Percentiles rank a stretch among this genome's conserved stretches.
Conservation (phyloP, 73 alveolate genomes). For the Uronychia setigera region DNA sequence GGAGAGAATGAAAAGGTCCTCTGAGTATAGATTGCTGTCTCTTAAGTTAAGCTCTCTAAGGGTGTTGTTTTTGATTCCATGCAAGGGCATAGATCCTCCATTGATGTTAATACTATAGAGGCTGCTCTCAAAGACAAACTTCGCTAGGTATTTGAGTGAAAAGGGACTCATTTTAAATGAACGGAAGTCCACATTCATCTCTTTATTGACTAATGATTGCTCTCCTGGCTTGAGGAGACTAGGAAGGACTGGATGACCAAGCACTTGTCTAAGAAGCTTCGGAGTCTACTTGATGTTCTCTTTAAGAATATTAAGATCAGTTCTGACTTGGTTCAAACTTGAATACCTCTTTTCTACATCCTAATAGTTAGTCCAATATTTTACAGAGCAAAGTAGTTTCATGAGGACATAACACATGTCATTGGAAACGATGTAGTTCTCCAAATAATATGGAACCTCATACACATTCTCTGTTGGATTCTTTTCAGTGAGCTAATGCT, state of each 20-base stretch:
- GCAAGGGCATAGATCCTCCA: constrained; percentile 64
- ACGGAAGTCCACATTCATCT: constrained; percentile 23
- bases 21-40: constrained; percentile 44
- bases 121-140: constrained; percentile 48
- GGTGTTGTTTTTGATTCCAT: constrained; percentile 14
- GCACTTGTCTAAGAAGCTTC: constrained; percentile 33
- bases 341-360: constrained; percentile 39
- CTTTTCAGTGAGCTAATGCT: constrained; percentile 39
- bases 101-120: constrained; percentile 39
- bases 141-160: constrained; percentile 60
- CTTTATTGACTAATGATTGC: background rate
- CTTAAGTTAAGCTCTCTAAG: constrained; percentile 38
- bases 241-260: constrained; percentile 68
- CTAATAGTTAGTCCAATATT: constrained; percentile 8
- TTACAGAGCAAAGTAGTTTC: constrained; percentile 34
- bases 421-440: constrained; percentile 60
- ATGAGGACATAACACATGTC: constrained; percentile 64
- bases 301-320: constrained; percentile 44
- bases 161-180: constrained; percentile 41
- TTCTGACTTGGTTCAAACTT: constrained; percentile 29
- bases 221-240: background rate
- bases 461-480: constrained; percentile 53
- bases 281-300: constrained; percentile 65
- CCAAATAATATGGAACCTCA: constrained; percentile 60
- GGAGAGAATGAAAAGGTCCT: constrained; percentile 52